Evolutionary conservation across 176 grass and related monocot species (phyloP).

Genomic region (Oryza coarctata): DNA sequence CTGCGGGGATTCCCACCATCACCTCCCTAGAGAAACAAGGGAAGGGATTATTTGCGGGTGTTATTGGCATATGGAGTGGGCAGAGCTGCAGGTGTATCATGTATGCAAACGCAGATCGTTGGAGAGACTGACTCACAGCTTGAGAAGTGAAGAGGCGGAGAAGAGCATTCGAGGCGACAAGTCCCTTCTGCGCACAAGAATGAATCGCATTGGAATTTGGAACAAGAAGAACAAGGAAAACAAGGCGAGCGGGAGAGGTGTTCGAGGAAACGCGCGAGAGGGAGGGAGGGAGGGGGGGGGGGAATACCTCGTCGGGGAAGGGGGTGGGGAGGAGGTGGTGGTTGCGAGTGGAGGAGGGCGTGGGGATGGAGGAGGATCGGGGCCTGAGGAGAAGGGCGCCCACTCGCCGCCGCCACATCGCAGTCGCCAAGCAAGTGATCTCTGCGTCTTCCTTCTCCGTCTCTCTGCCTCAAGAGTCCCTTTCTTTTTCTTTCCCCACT

Average conservation of each 20-base stretch:
- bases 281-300: background rate
- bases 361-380: background rate
- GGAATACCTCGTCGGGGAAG: background rate
- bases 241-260: background rate
- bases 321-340: background rate
- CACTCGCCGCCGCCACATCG: slow-evolving; percentile 44
- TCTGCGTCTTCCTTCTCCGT: background rate
- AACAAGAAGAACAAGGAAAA: background rate
- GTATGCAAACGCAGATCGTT: background rate
- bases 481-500: too few species aligned
- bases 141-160: slow-evolving; percentile 37
- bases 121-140: slow-evolving; percentile 24
- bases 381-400: slow-evolving; percentile 30
- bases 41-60: background rate
- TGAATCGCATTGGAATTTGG: background rate
- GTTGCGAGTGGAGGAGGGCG: background rate
- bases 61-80: background rate
- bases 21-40: slow-evolving; percentile 40
- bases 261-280: slow-evolving; percentile 1
- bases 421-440: background rate
- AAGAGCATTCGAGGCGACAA: slow-evolving; percentile 7
- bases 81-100: too few species aligned
- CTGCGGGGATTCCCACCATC: slow-evolving; percentile 14
- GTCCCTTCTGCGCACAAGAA: slow-evolving; percentile 14
- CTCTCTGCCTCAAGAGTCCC: too few species aligned